Percentiles rank a stretch among this genome's conserved stretches.
These are phyloP conservation scores for Plectosphaerella cucumerina DNA, from an alignment of 2,329 filamentous ascomycete species.

Conservation along the genomic window DNA sequence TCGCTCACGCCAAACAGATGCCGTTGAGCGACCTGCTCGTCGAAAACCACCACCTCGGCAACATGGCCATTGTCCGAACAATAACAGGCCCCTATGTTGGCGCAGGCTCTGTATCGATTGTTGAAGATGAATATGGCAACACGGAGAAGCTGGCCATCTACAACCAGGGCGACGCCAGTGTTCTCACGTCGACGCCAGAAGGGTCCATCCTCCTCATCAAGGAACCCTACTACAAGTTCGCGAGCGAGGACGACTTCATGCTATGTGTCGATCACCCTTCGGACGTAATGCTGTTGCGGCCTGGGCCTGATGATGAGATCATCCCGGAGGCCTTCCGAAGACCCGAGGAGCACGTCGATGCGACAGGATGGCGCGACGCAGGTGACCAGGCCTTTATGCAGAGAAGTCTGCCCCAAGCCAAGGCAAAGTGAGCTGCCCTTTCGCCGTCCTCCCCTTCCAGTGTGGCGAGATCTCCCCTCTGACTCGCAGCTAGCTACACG, in stretches of 20 bases:
- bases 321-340: slow-evolving; percentile 21
- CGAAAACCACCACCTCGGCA: slow-evolving; percentile 28
- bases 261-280: slow-evolving; percentile 31
- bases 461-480: neutral
- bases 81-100: slow-evolving; percentile 25
- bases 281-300: slow-evolving; percentile 22
- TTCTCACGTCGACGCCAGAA: slow-evolving; percentile 26
- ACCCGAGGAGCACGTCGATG: slow-evolving; percentile 14
- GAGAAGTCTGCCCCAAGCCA: slow-evolving; percentile 24
- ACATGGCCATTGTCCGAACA: slow-evolving; percentile 23
- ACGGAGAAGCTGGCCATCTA: slow-evolving; percentile 32
- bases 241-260: slow-evolving; percentile 23
- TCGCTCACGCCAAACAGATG: slow-evolving; percentile 15
- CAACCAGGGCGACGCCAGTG: slow-evolving; percentile 26
- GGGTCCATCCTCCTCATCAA: slow-evolving; percentile 27
- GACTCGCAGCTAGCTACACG: slow-evolving; percentile 20
- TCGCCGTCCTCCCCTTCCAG: neutral
- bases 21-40: slow-evolving; percentile 22
- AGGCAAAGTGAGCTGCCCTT: slow-evolving; percentile 22
- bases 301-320: slow-evolving; percentile 21
- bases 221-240: slow-evolving; percentile 30
- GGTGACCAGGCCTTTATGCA: slow-evolving; percentile 19
- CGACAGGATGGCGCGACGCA: slow-evolving; percentile 9
- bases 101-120: slow-evolving; percentile 27
- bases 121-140: slow-evolving; percentile 29